A percentile compares a stretch with the other conserved stretches of the same genome.
These are phyloP conservation scores for Arctostaphylos glauca DNA, from an alignment of 148 eudicot genomes.

Conservation along the genomic window DNA sequence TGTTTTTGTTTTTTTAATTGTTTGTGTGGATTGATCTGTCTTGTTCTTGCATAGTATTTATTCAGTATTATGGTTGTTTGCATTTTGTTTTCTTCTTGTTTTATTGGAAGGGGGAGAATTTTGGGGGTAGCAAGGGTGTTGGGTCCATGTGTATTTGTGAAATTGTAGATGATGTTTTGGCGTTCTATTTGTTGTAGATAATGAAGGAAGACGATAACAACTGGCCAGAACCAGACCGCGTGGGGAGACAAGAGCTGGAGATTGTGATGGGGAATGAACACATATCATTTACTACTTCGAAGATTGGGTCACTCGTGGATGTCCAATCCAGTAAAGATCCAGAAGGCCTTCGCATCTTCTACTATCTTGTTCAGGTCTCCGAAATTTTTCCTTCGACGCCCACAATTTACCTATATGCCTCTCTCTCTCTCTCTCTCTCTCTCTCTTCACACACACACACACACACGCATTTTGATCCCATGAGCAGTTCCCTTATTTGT, in stretches of 20 bases:
- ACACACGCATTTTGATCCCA: background rate
- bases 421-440: background rate
- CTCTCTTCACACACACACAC: background rate
- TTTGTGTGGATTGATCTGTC: background rate
- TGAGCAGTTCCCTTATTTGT: background rate
- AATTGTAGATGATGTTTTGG: background rate
- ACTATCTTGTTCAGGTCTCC: slow-evolving; percentile 16
- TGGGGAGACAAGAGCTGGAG: slow-evolving; percentile 65
- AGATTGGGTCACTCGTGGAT: slow-evolving; percentile 66
- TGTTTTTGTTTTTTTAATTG: no score
- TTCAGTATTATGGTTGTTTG: background rate
- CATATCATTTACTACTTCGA: slow-evolving; percentile 60
- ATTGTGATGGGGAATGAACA: slow-evolving; percentile 69
- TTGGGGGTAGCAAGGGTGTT: background rate
- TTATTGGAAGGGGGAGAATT: background rate
- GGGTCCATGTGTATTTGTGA: background rate
- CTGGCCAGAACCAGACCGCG: slow-evolving; percentile 64
- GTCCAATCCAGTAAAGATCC: slow-evolving; percentile 50
- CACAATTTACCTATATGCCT: background rate
- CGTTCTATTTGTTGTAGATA: background rate
- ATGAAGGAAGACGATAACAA: slow-evolving; percentile 26
- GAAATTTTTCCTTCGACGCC: background rate
- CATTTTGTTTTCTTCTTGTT: background rate
- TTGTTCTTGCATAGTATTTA: background rate
- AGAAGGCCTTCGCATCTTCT: slow-evolving; percentile 48